Conservation (phyloP, 2,329 filamentous ascomycete genomes). For the Emmonsia crescens region DNA sequence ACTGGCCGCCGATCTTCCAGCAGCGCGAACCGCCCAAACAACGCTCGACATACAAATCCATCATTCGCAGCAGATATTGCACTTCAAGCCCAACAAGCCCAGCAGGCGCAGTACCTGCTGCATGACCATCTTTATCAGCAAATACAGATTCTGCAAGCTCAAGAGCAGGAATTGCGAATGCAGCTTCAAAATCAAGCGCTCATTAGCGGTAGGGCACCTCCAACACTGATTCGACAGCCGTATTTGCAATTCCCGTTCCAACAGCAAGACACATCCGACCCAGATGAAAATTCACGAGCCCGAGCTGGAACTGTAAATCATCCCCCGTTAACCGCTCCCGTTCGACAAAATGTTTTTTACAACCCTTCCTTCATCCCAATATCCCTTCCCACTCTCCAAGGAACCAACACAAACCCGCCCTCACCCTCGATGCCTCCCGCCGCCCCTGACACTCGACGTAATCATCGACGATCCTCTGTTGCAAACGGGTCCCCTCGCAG, state of each 20-base stretch:
- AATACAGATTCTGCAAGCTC: slow-evolving; percentile 40
- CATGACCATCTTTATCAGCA: slow-evolving; percentile 41
- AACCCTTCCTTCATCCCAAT: slow-evolving; percentile 28
- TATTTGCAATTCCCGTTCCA: slow-evolving; percentile 30
- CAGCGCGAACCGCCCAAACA: slow-evolving; percentile 37
- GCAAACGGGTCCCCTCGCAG: slow-evolving; percentile 32
- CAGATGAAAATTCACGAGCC: slow-evolving; percentile 28
- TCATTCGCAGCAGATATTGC: slow-evolving; percentile 22
- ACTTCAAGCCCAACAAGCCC: slow-evolving; percentile 24
- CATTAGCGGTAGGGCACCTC: slow-evolving; percentile 29
- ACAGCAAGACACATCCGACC: slow-evolving; percentile 22
- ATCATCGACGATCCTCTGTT: slow-evolving; percentile 34
- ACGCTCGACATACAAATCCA: slow-evolving; percentile 32
- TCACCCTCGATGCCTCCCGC: slow-evolving; percentile 33
- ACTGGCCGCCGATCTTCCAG: slow-evolving; percentile 46
- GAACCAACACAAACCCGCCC: slow-evolving; percentile 35
- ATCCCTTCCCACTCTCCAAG: slow-evolving; percentile 26
- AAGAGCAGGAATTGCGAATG: slow-evolving; percentile 40
- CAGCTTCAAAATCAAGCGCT: slow-evolving; percentile 38
- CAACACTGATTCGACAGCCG: slow-evolving; percentile 32
- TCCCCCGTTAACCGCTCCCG: slow-evolving; percentile 21
- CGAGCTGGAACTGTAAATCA: slow-evolving; percentile 30
- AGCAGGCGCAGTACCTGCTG: slow-evolving; percentile 38
- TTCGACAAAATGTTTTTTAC: slow-evolving; percentile 27
- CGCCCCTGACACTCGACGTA: slow-evolving; percentile 35